These are phyloP conservation scores for Danielozyma ontarioensis DNA, from an alignment of 805 yeast genomes.

Conservation along the genomic window DNA sequence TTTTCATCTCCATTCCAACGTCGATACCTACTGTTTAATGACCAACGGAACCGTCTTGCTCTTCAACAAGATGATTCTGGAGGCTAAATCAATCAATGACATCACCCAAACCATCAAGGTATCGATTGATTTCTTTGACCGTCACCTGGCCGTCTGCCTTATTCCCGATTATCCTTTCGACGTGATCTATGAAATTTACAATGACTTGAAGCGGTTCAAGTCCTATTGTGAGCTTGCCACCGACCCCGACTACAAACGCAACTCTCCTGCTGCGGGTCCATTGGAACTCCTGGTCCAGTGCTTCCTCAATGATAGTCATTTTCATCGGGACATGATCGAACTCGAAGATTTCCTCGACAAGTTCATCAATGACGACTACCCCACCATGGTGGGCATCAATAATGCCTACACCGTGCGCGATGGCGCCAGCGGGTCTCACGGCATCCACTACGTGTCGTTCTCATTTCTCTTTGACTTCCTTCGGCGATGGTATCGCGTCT, in stretches of 20 bases:
- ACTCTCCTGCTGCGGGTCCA: background rate
- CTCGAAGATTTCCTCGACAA: constrained; percentile 24
- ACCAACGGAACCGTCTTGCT: constrained; percentile 31
- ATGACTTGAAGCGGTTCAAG: constrained; percentile 22
- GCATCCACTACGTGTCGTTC: constrained; percentile 22
- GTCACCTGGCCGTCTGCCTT: constrained; percentile 14
- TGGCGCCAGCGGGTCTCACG: constrained; percentile 10
- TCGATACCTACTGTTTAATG: constrained; percentile 29
- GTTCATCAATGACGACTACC: constrained; percentile 20
- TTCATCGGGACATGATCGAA: constrained; percentile 17
- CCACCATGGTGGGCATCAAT: constrained; percentile 23
- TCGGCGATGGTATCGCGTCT: constrained; percentile 30
- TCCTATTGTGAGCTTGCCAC: constrained; percentile 6
- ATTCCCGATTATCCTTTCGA: constrained; percentile 32
- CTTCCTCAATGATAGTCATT: constrained; percentile 8
- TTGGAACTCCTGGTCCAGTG: background rate
- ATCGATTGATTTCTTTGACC: constrained; percentile 15
- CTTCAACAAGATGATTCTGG: constrained; percentile 19
- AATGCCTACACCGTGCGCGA: constrained; percentile 14
- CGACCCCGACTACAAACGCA: background rate
- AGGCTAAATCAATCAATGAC: constrained; percentile 10
- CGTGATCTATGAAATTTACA: constrained; percentile 20
- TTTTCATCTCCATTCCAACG: constrained; percentile 26
- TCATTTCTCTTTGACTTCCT: constrained; percentile 27
- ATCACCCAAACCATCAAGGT: constrained; percentile 16